Base-by-base conservation (phyloP, 495 filamentous ascomycete genomes). In the Penicillium nucicola region DNA sequence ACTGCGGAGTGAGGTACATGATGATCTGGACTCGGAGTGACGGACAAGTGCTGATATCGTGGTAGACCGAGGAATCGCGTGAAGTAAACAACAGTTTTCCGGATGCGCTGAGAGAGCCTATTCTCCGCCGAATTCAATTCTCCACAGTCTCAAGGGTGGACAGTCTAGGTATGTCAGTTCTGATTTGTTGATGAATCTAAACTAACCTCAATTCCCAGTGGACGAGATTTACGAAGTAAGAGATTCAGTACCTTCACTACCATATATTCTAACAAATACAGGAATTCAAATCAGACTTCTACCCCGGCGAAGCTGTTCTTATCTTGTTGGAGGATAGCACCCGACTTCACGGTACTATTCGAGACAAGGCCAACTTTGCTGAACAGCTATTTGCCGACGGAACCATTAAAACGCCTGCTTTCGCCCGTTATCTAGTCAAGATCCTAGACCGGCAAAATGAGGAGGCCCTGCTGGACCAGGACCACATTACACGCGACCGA, bases 201-300 rank as follows among this genome's bases (percentile, higher is more conserved):
- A 22, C 45, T 60, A 36, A 57, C 66, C 71, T 44, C 68, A 52
- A 38, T 1, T 46, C 13, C 30, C 44, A 88, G 86, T 88, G 53
- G 85, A 87, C 61, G 71, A 78, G 46, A 74, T 87, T 22, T 88
- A 76, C 57, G 85, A 89, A 65, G 78, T 84, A 67, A 63, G 70
- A 67, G 22, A 42, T 33, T 15, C 10, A 10, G 0, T 45, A 33
- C 14, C 18, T n/a, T 42, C 0, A 30, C 22, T 20, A 7, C 4
- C 9, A 22, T 14, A 28, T 15, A 23, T 22, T 50, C 62, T 70
- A 77, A 77, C 61, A 75, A 37, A 72, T 65, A 31, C 74, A 96
- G 73, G 90, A 95, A 60, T 98, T 96, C 63, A 93, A 92, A 59
- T 77, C 84, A 40, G 90, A 97, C 60, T 97, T 93, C 60, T 96